Base-by-base conservation (phyloP, 345 rosid genomes). In the Arabidopsis thaliana region DNA sequence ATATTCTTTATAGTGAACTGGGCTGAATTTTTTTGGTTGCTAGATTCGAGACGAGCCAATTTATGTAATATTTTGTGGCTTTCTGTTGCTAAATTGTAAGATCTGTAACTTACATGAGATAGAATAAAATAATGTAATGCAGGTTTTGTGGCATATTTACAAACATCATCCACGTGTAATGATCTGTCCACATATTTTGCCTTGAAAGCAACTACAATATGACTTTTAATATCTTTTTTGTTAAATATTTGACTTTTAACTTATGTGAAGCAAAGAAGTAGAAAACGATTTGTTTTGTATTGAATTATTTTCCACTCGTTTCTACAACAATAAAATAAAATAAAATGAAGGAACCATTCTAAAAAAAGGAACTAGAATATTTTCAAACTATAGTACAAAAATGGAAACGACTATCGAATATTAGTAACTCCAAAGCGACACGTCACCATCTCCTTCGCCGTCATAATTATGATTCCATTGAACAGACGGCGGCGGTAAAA, bases 341-440 rank as follows among this genome's bases (percentile, higher is more conserved):
- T 16, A 52, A 25, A 24, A 3, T 12, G 5, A 28, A 25, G 14
- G 59, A 53, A 12, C 20, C 16, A 12, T 53, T 25, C 36, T 25
- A 13, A 30, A 55, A 55, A 55, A 14, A 30, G 36, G 58, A 28
- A 3, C 30, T 28, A 28, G 2, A 28, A 28, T 28, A 2, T 28
- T 28, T 28, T 28, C 30, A 28, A 28, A 28, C 30, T 2, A 28
- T 13, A 28, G 5, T 14, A 32, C 23, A 55, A 55, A 52, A 55
- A 4, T 13, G 38, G 22, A 53, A 55, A 33, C 6, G 1, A 32
- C 30, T 7, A 6, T 28, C 59, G 36, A 13, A 28, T 30, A 6
- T 40, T 20, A 82, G 45, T 72, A 86, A 69, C 84, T 91, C 98
- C 97, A 93, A 0, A 91, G 48, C 5, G 87, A 65, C 59, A 82